Evolutionary conservation across 192 early-diverging fungal genomes (phyloP), one percentile per base, ranked within the genome.

Genomic region (Podila epicladia): DNA sequence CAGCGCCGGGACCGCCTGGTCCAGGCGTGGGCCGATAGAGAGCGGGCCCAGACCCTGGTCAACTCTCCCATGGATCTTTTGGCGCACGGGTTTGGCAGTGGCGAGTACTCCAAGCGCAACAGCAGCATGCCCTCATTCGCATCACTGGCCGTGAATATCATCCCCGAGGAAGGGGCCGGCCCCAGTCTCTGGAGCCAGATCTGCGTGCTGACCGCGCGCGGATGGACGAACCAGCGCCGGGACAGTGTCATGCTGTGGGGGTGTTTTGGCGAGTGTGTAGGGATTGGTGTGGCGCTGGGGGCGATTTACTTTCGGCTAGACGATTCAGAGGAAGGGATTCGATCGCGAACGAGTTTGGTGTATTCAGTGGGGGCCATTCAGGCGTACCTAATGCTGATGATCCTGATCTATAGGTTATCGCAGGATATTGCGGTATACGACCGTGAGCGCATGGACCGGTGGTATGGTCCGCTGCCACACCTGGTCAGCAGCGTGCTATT

Each of bases 381-480:
- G 45, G 24, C 71, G 0, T 80, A 80, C 22, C 45, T 80, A 28
- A 80, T 80, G 77, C 32, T 73, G 35, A 80, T 80, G 77, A 73
- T 80, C 20, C 35, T 80, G 38, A 69, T 80, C n/a, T 80, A 73
- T 20, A 60, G 71, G 17, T 58, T 80, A 0, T 80, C 77, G 6
- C 71, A 72, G 38, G 77, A 73, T n/a, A 80, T 73, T 61, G 62
- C 67, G 2, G 50, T 80, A 22, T 80, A 80, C 35, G 77, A 80
- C 60, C 77, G 77, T 1, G 77, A 80, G 71, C 64, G 77, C 4
- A 80, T 80, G 65, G 77, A 80, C 31, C 50, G 77, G 19, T 80
- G 77, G 77, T 80, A 80, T 55, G 66, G 71, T 31, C 77, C 77
- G 22, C n/a, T 80, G 26, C 77, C 77, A 6, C 77, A 80, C 53